phyloP scores from a whole-genome alignment of 805 yeast genomes.

The Zygosaccharomyces gambellarensis region DNA sequence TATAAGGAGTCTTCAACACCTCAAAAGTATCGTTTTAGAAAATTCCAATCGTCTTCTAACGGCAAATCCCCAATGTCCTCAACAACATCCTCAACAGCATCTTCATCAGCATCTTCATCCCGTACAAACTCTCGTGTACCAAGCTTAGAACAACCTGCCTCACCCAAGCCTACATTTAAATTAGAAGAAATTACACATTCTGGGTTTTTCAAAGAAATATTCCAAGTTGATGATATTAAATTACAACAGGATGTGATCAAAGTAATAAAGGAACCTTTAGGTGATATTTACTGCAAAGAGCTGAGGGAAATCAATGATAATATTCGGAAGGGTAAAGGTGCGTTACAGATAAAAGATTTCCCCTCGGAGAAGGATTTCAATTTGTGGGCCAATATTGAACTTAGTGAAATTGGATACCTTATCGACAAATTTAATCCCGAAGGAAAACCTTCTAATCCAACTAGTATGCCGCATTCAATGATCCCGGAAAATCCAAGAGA shows the following conservation, averaged over 20 bases:
- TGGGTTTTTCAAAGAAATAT: conserved; percentile 44
- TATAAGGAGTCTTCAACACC: conserved; percentile 32
- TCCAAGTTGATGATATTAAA: conserved; percentile 43
- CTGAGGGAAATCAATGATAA: conserved; percentile 6
- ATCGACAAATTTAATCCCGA: conserved; percentile 21
- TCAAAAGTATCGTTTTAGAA: conserved; percentile 5
- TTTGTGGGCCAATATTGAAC: conserved; percentile 41
- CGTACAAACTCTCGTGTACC: conserved; percentile 10
- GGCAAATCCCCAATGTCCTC: neutral
- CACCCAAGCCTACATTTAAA: conserved; percentile 45
- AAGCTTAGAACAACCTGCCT: neutral
- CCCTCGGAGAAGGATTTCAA: conserved; percentile 31
- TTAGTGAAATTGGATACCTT: conserved; percentile 30
- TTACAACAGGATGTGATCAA: conserved; percentile 52
- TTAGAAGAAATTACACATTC: conserved; percentile 53
- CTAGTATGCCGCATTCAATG: conserved; percentile 12
- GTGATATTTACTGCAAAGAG: conserved; percentile 21
- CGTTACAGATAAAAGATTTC: conserved; percentile 37
- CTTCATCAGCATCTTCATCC: conserved; percentile 3
- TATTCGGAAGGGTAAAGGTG: conserved; percentile 28
- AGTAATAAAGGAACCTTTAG: conserved; percentile 16
- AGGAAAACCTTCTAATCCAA: neutral
- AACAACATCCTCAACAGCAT: neutral
- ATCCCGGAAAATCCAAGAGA: conserved; percentile 43
- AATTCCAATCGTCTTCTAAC: conserved; percentile 3